phyloP scores from a whole-genome alignment of 1,284 basidiomycete genomes.

The Xerocomus minutiporus region DNA sequence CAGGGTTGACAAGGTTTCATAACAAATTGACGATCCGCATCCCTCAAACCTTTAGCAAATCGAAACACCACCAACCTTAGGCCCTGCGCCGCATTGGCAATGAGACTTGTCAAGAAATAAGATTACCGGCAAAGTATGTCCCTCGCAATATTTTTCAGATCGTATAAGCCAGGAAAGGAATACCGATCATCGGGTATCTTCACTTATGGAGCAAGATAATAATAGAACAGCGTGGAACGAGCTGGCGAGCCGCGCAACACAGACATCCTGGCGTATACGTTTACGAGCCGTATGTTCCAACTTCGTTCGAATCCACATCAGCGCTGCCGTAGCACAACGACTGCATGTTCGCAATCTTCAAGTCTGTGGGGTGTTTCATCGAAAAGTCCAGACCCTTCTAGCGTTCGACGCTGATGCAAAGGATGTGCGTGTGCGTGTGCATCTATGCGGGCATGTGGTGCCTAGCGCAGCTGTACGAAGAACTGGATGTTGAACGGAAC shows the following conservation, averaged over 20 bases:
- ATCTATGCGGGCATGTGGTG: background rate
- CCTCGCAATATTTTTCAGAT: no score
- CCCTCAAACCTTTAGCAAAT: background rate
- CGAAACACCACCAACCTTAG: background rate
- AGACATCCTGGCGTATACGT: background rate
- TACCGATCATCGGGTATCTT: background rate
- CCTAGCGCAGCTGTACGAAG: background rate
- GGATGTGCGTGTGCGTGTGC: background rate
- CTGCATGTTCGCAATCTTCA: slow-evolving; percentile 1
- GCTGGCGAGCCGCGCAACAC: no score
- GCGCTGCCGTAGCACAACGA: background rate
- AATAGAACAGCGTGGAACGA: no score
- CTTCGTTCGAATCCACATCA: background rate
- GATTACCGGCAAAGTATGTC: no score
- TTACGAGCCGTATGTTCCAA: background rate
- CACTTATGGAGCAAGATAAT: no score
- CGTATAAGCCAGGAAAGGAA: background rate
- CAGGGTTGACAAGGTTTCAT: background rate
- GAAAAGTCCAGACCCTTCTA: background rate
- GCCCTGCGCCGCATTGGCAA: background rate
- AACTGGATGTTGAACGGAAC: background rate
- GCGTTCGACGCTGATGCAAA: background rate
- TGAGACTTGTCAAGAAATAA: background rate
- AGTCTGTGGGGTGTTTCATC: background rate
- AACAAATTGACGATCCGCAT: background rate